Evolutionary conservation across 768 basidiomycete species (phyloP), one percentile per base, ranked within the genome.

Genomic region (Agrocybe praecox): DNA sequence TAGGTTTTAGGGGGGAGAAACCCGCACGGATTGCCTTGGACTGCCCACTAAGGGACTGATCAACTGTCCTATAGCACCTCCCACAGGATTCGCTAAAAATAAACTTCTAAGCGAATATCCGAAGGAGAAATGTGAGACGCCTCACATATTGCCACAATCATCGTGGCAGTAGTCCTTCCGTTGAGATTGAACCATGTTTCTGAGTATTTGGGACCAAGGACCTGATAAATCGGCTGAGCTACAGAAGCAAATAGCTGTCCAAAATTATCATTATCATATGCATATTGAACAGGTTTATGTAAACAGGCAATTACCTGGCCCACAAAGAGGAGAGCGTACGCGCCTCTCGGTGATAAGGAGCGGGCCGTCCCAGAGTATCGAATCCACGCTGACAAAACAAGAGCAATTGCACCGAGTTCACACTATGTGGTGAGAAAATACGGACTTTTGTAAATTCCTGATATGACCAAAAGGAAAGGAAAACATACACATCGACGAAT

Each of bases 111-210:
- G 61, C 14, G 62, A 51, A 5, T 44, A 46, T 47, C 26, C 26
- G 19, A 45, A 19, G n/a, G 15, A 33, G 26, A n/a, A 55, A 0
- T 17, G 9, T 57, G 21, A 18, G 19, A 40, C 51, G 11, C 49
- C 69, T 53, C 53, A 82, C 84, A 74, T 44, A 85, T 81, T 7
- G 81, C 78, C 26, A 83, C 63, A 18, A 82, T 65, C 82, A 83
- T 85, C 1, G 81, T 94, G 12, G 90, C 90, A 0, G 92, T 93
- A 2, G 89, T 92, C 42, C 92, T 79, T 14, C 87, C 85, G 56
- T 81, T 76, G 46, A 92, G 71, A 58, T 89, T 85, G 64, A 94
- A 94, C 92, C 92, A 94, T 29, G 73, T 82, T 67, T 94, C 89
- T 0, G 92, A 92, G 69, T 88, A 94, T 51, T 83, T 86, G 1